Evolutionary conservation across 768 basidiomycete species (phyloP), one percentile per base, ranked within the genome.

Genomic region (Lactarius hatsudake): DNA sequence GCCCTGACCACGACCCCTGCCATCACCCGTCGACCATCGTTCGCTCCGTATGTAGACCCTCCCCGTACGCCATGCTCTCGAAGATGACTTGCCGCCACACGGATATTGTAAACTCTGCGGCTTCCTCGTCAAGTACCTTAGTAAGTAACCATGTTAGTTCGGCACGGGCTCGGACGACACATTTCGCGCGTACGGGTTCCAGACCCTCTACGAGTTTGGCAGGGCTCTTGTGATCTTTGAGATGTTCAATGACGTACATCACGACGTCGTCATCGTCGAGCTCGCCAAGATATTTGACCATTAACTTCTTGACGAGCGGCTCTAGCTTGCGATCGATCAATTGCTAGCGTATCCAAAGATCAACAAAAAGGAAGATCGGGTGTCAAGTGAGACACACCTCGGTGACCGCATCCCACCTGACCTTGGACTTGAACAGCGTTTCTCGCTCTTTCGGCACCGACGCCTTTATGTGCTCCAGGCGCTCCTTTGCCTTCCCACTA

Each of bases 11-110:
- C 32, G 18, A 62, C 28, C 8, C 43, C 53, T 32, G 54, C 34
- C 28, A 30, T 55, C 59, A 59, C 79, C 78, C 88, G 77, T 92
- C 90, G 73, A 93, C 88, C 79, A 90, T 82, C 86, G 91, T 86
- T 75, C 84, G 86, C 72, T 93, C 94, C 30, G 94, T 94, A 72
- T 90, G 86, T 68, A 96, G 81, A 48, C 94, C 94, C 77, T 95
- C 92, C 69, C 86, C 88, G 76, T 93, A 95, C 32, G 94, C 92
- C 86, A 93, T 90, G 73, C 93, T 94, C 81, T 98, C 95, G 75
- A 96, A 96, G 60, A 94, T 92, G 72, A 96, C 84, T 78, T 94
- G 91, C 63, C 93, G 86, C 95, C 95, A 98, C 58, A 97, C 82
- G 68, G 83, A 83, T 72, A 88, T 76, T n/a, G 86, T 81, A 65